Evolutionary conservation across 352 stramenopile species (phyloP).

Genomic region (Pythium plurisporium): DNA sequence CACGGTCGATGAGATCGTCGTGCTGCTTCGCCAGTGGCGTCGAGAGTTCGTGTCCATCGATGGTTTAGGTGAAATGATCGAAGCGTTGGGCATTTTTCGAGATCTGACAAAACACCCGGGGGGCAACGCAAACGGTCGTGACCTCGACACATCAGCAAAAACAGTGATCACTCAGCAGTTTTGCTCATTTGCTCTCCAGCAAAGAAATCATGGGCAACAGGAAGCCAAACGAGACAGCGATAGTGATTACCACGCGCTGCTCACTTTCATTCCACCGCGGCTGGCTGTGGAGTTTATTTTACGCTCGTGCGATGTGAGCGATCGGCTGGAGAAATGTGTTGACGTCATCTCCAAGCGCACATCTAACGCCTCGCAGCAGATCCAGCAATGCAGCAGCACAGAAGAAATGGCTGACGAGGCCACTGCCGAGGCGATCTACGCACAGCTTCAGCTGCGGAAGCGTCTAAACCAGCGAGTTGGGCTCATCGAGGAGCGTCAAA

Average conservation of each 20-base stretch:
- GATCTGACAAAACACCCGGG: background rate
- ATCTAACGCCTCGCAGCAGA: background rate
- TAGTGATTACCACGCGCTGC: constrained; percentile 10
- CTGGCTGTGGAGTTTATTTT: constrained; percentile 16
- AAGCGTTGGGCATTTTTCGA: background rate
- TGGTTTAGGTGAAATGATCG: background rate
- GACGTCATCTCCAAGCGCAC: constrained; percentile 7
- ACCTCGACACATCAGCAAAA: background rate
- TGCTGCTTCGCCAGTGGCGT: constrained; percentile 11
- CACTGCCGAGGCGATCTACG: background rate
- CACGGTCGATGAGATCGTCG: background rate
- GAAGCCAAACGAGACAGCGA: background rate
- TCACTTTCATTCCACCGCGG: constrained; percentile 16
- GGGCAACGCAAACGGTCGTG: background rate
- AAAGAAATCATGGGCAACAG: background rate
- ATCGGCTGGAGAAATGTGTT: constrained; percentile 9
- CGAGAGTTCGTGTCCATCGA: constrained; percentile 8
- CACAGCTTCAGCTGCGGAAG: background rate
- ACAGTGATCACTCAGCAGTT: constrained; percentile 15
- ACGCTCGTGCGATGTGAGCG: constrained; percentile 3
- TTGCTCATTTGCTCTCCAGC: constrained; percentile 7
- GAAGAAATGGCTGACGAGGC: background rate
- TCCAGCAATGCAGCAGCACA: background rate
- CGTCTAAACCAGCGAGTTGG: background rate
- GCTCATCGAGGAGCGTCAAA: background rate